Conservation (phyloP, 2,329 filamentous ascomycete genomes). For the Juglanconis oblonga region DNA sequence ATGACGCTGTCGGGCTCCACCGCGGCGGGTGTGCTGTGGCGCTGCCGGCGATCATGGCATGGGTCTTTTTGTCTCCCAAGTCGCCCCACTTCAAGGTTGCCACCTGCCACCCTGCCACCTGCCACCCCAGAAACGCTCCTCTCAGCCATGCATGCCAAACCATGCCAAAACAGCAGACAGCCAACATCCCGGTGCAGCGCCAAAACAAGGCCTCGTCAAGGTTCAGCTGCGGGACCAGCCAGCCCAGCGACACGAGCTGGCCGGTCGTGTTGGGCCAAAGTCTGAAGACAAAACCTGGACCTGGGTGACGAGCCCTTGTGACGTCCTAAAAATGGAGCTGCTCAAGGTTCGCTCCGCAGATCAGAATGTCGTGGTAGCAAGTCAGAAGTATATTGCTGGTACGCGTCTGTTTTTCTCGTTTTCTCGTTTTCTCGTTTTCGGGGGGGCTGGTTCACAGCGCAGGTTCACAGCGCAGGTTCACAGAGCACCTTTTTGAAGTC, state of each 20-base stretch:
- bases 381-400: neutral
- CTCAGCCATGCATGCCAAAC: neutral
- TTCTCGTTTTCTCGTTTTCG: neutral
- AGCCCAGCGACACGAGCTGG: neutral
- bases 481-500: neutral
- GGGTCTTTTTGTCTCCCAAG: neutral
- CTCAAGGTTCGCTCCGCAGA: conserved; percentile 12
- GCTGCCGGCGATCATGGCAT: neutral
- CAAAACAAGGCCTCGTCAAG: neutral
- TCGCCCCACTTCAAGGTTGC: neutral
- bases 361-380: conserved; percentile 7
- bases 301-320: neutral
- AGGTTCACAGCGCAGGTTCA: no score
- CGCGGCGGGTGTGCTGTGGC: neutral
- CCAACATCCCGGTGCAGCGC: neutral
- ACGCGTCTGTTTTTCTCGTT: conserved; percentile 5
- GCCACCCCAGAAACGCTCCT: no score
- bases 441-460: neutral
- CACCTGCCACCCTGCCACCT: no score
- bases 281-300: neutral
- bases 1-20: neutral
- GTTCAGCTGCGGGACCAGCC: neutral
- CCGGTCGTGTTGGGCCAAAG: no score
- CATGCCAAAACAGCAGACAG: neutral
- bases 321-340: conserved; percentile 15